phyloP scores from a whole-genome alignment of 257 asterid genomes.

The Oldenlandia corymbosa region DNA sequence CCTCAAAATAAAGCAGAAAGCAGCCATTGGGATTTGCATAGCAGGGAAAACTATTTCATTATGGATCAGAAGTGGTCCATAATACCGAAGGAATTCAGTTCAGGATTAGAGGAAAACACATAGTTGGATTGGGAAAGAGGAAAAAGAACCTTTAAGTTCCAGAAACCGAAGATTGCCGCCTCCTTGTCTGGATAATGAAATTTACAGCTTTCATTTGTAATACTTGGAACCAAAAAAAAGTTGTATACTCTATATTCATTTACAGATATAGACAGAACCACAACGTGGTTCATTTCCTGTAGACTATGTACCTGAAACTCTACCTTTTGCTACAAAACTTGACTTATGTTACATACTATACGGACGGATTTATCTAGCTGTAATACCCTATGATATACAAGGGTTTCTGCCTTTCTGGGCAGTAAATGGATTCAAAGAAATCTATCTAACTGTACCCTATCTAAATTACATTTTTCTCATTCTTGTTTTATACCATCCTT shows the following conservation, averaged over 20 bases:
- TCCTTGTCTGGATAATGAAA: neutral
- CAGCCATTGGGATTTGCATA: too few species aligned
- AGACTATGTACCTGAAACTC: conserved; percentile 2
- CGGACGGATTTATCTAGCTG: neutral
- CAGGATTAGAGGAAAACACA: neutral
- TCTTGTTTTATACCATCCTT: neutral
- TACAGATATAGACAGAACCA: neutral
- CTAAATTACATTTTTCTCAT: neutral
- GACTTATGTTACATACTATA: neutral
- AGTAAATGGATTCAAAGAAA: neutral
- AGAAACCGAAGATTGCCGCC: neutral
- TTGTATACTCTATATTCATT: neutral
- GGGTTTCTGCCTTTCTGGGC: neutral
- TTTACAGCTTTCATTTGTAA: neutral
- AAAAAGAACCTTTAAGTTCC: neutral
- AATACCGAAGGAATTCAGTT: neutral
- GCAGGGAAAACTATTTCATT: too few species aligned
- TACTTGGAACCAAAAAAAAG: neutral
- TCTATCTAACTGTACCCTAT: neutral
- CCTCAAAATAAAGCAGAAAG: too few species aligned
- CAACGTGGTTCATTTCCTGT: neutral
- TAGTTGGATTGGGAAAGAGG: neutral
- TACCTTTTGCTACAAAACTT: conserved; percentile 7
- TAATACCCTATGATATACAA: neutral
- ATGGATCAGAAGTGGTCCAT: too few species aligned